A percentile compares a stretch with the other conserved stretches of the same genome.
phyloP scores from a whole-genome alignment of 2,329 filamentous ascomycete species.

The Venturia nashicola region DNA sequence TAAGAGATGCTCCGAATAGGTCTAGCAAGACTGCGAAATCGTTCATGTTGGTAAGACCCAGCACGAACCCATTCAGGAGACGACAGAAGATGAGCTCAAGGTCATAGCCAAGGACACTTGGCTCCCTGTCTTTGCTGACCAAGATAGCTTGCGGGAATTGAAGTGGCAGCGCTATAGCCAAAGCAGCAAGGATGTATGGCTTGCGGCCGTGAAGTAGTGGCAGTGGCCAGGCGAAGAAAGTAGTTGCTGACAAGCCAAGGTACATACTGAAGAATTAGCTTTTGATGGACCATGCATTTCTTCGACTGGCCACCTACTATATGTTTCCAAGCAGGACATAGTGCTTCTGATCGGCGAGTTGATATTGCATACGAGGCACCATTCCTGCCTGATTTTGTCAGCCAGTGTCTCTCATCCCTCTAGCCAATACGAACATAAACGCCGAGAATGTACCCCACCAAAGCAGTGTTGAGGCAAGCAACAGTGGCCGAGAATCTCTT shows the following conservation, averaged over 20 bases:
- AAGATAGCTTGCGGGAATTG: slow-evolving; percentile 65
- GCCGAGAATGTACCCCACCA: slow-evolving; percentile 58
- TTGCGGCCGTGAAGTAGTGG: slow-evolving; percentile 66
- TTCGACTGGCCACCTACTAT: slow-evolving; percentile 25
- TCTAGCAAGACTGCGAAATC: slow-evolving; percentile 60
- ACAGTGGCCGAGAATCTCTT: slow-evolving; percentile 59
- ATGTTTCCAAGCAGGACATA: slow-evolving; percentile 62
- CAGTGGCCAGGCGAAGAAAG: slow-evolving; percentile 60
- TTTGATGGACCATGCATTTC: background rate
- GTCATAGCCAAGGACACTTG: slow-evolving; percentile 43
- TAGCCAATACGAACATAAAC: slow-evolving; percentile 42
- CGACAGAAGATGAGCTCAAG: slow-evolving; percentile 51
- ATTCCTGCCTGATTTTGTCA: slow-evolving; percentile 45
- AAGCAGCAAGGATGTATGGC: slow-evolving; percentile 58
- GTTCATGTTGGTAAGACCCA: slow-evolving; percentile 70
- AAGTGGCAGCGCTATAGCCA: slow-evolving; percentile 58
- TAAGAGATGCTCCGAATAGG: slow-evolving; percentile 63
- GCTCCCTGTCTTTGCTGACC: slow-evolving; percentile 44
- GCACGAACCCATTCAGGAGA: slow-evolving; percentile 51
- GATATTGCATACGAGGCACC: slow-evolving; percentile 69
- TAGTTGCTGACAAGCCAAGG: slow-evolving; percentile 56
- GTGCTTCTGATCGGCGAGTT: slow-evolving; percentile 57
- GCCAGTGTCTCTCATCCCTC: background rate
- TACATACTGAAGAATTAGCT: slow-evolving; percentile 38
- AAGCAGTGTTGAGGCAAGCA: slow-evolving; percentile 59